phyloP scores from a whole-genome alignment of 1,284 basidiomycete genomes.

The Sporisorium graminicola region DNA sequence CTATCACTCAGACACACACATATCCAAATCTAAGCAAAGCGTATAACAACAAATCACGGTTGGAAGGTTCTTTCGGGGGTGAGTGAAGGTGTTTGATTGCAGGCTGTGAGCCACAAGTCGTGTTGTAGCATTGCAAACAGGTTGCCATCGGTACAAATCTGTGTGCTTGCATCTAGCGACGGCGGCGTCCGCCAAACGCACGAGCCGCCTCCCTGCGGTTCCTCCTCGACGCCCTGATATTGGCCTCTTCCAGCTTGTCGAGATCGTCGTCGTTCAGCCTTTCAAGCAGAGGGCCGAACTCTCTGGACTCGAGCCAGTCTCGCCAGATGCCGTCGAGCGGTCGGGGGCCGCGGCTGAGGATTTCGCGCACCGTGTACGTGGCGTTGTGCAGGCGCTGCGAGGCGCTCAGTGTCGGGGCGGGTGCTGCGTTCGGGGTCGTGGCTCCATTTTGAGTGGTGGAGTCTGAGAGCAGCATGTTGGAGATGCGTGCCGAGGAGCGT shows the following conservation, averaged over 20 bases:
- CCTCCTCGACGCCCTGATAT: conserved; percentile 55
- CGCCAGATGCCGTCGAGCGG: conserved; percentile 90
- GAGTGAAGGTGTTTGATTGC: background rate
- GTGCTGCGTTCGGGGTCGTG: background rate
- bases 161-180: background rate
- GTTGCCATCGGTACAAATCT: background rate
- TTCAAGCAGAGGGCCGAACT: conserved; percentile 90
- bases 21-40: conserved; percentile 1
- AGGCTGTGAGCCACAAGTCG: background rate
- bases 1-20: background rate
- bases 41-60: background rate
- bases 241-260: conserved; percentile 73
- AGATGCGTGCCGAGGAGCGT: conserved; percentile 39
- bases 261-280: conserved; percentile 89
- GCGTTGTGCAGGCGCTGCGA: conserved; percentile 43
- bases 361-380: conserved; percentile 52
- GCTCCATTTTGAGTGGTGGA: background rate
- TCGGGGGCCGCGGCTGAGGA: conserved; percentile 76
- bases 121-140: background rate
- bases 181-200: conserved; percentile 8
- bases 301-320: conserved; percentile 91
- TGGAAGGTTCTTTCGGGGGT: background rate
- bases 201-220: conserved; percentile 57
- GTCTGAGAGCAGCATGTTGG: conserved; percentile 19
- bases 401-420: conserved; percentile 19